Percentiles rank a stretch among this genome's conserved stretches.
phyloP scores from a whole-genome alignment of 2,329 filamentous ascomycete species.

The Hypoxylon sp. region DNA sequence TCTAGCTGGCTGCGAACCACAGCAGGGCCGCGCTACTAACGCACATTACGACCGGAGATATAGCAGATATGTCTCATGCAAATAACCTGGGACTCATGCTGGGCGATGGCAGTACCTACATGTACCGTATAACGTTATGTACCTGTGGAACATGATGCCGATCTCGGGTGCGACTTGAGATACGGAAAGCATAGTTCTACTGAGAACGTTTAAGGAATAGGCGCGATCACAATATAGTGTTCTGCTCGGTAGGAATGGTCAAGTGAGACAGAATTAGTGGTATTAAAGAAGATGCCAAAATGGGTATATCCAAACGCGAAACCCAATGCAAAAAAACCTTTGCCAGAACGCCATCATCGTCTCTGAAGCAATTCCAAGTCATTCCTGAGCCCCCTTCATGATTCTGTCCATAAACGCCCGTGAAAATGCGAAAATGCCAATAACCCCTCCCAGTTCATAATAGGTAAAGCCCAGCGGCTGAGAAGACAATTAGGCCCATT shows the following conservation, averaged over 20 bases:
- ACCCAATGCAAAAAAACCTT: conserved; percentile 33
- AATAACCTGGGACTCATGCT: background rate
- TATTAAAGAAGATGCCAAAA: conserved; percentile 36
- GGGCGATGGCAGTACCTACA: background rate
- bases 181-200: background rate
- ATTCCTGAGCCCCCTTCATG: conserved; percentile 31
- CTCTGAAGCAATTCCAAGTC: conserved; percentile 27
- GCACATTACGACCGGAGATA: conserved; percentile 1
- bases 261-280: conserved; percentile 12
- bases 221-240: conserved; percentile 2
- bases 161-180: conserved; percentile 4
- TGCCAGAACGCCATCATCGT: conserved; percentile 30
- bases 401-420: conserved; percentile 41
- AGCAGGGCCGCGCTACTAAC: background rate
- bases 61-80: background rate
- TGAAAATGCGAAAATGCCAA: conserved; percentile 44
- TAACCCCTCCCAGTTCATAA: conserved; percentile 45
- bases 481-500: conserved; percentile 54
- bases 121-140: background rate
- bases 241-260: conserved; percentile 7
- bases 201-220: background rate
- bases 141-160: no score
- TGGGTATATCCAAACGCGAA: conserved; percentile 43
- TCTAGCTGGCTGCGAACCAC: conserved; percentile 7
- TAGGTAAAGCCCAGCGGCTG: conserved; percentile 51